These are phyloP conservation scores for Trypanosoma avium DNA, from an alignment of 208 protist species.

Conservation along the genomic window DNA sequence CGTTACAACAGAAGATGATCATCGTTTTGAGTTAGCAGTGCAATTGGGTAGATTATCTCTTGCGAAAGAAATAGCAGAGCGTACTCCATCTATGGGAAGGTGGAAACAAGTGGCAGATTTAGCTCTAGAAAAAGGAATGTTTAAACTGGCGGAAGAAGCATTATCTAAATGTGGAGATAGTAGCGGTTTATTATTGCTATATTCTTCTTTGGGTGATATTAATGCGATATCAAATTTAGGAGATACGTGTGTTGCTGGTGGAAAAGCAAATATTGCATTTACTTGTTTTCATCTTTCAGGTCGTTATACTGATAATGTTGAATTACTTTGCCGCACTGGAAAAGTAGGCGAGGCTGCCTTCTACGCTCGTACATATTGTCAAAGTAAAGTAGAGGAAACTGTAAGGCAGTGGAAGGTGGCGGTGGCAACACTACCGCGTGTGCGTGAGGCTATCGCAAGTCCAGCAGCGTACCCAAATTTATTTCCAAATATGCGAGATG, in stretches of 20 bases:
- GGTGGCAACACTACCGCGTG: slow-evolving; percentile 69
- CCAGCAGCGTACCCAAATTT: slow-evolving; percentile 95
- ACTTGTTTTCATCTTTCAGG: slow-evolving; percentile 86
- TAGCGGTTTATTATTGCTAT: slow-evolving; percentile 82
- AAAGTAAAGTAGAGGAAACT: slow-evolving; percentile 64
- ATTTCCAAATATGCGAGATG: slow-evolving; percentile 70
- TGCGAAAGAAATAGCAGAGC: slow-evolving; percentile 77
- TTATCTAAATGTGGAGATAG: slow-evolving; percentile 59
- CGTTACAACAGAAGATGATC: slow-evolving; percentile 94
- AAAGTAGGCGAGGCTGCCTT: slow-evolving; percentile 94
- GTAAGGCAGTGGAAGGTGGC: slow-evolving; percentile 91
- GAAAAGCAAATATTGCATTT: slow-evolving; percentile 94
- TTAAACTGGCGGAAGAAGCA: slow-evolving; percentile 83
- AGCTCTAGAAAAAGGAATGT: slow-evolving; percentile 69
- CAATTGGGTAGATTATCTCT: slow-evolving; percentile 80
- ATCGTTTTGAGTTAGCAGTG: slow-evolving; percentile 95
- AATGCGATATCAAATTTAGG: slow-evolving; percentile 74
- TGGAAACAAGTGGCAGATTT: slow-evolving; percentile 96
- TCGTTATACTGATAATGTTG: slow-evolving; percentile 81
- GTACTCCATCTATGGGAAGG: slow-evolving; percentile 63
- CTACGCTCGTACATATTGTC: slow-evolving; percentile 95
- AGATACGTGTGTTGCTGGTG: slow-evolving; percentile 49
- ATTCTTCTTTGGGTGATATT: slow-evolving; percentile 65
- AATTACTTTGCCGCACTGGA: slow-evolving; percentile 82
- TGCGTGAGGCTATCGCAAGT: slow-evolving; percentile 90